Base-by-base conservation (phyloP, 1,139 yeast species). In the Sugiyamaella novakii region DNA sequence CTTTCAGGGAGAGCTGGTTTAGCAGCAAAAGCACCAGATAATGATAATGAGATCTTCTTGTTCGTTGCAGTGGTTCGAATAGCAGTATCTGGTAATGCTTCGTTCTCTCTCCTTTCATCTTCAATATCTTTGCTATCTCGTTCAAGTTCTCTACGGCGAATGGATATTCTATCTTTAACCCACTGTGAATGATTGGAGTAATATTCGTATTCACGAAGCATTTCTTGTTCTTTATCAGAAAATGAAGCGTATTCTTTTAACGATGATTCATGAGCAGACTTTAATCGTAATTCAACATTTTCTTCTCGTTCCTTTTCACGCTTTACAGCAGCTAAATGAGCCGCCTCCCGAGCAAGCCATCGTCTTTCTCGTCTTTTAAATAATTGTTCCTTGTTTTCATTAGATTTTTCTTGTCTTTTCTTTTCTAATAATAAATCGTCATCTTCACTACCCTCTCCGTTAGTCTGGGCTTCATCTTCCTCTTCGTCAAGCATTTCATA, bases 161-260 rank as follows among this genome's bases (percentile, higher is more conserved):
- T 54, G 10, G 49, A 51, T 43, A 55, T 55, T 31, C 72, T 59
- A 14, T 55, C 52, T 35, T 67, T 61, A n/a, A 59, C 55, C 72
- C 72, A 68, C 2, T 60, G 55, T 2, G 66, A 57, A 28, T 61
- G 67, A 48, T 67, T 68, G 33, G 57, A 55, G 50, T 64, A 67
- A 50, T 67, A 68, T 33, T 61, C 62, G 47, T 60, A 55, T 15
- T 49, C 46, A 10, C 56, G 49, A 24, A 49, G 50, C 15, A 50
- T 54, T 14, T 48, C 43, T 6, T 57, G 61, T 22, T 50, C 55
- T 27, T 53, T 58, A 30, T 64, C 67, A 18, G 57, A 53, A 40
- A 64, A 63, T 24, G 53, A 57, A 25, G 55, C 53, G 35, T 50
- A 58, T 34, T 55, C 51, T 15, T 49, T 43, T 33, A 61, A 43